Evolutionary conservation across 768 basidiomycete genomes (phyloP).

Genomic region (Hortiboletus campestris): DNA sequence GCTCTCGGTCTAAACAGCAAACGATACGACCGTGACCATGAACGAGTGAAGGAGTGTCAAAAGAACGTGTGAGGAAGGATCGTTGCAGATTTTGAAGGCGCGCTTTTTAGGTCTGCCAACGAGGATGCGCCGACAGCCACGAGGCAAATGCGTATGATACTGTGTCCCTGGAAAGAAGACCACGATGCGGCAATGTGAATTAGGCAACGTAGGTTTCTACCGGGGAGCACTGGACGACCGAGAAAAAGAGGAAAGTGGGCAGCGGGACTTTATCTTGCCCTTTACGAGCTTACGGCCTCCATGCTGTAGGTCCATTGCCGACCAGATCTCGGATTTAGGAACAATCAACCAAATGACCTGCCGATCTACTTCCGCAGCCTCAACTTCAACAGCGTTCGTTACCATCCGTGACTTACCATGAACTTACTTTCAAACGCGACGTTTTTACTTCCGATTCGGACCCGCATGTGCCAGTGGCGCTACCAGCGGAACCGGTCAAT

Average conservation of each 20-base stretch:
- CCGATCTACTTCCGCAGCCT: constrained; percentile 21
- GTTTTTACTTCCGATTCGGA: constrained; percentile 10
- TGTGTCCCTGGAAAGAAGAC: constrained; percentile 9
- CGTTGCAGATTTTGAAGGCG: constrained; percentile 3
- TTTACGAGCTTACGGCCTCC: constrained; percentile 2
- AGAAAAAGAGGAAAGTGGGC: background rate
- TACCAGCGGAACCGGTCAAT: background rate
- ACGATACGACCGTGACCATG: constrained; percentile 16
- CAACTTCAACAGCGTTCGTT: background rate
- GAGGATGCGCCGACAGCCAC: constrained; percentile 13
- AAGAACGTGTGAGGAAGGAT: constrained; percentile 3
- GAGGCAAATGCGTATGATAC: constrained; percentile 5
- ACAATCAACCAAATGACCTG: background rate
- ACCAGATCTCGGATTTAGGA: constrained; percentile 15
- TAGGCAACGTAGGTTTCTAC: constrained; percentile 2
- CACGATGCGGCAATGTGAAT: constrained; percentile 9
- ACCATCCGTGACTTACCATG: background rate
- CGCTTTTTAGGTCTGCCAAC: constrained; percentile 14
- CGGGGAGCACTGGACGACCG: background rate
- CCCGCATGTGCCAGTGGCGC: background rate
- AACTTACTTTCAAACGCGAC: background rate
- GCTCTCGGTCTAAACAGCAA: constrained; percentile 5
- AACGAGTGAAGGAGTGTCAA: constrained; percentile 11
- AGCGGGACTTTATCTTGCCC: constrained; percentile 8
- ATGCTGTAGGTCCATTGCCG: constrained; percentile 2